Evolutionary conservation across 495 filamentous ascomycete species (phyloP), one percentile per base, ranked within the genome.

Genomic region (Mytilinidion resinicola): DNA sequence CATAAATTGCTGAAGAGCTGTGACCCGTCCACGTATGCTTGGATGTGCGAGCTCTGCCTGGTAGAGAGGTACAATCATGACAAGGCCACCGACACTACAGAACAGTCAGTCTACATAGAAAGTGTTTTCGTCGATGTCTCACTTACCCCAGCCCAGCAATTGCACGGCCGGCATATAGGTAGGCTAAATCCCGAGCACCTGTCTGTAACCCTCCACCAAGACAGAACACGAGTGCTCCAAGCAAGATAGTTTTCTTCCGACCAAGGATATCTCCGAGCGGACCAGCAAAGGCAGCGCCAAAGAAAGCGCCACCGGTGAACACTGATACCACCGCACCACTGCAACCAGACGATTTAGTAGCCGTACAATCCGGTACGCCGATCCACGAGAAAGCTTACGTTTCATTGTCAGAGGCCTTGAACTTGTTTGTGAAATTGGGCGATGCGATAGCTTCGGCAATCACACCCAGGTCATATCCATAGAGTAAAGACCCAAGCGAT

Each of bases 261-360:
- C 79, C 78, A 15, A 79, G 59, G 39, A 14, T 62, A 55, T 82
- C 79, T 35, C 70, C 73, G 10, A 71, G 42, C 25, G 70, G 76
- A 7, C 81, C 81, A 30, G 77, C 81, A 35, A 77, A 68, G 51
- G 70, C 74, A 44, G 80, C 77, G 33, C 80, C 80, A 60, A 78
- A 77, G 72, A 81, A 81, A 6, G 77, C 78, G 36, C 83, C 76
- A 50, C 84, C 85, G 0, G 84, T 88, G 70, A 88, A 88, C 46
- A 88, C 71, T 0, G 84, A 84, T 14, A 88, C 84, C 0, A 88
- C 84, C 36, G 84, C 74, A 51, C 85, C 84, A 47, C 81, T 85
- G 55, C 1, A 15, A 25, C 15, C 43, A 35, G n/a, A 6, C 6
- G 4, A 5, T 15, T 30, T 30, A 30, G 25, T 30, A 30, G 25